Evolutionary conservation across 148 eudicot species (phyloP).

Genomic region (Nepenthes mirabilis): DNA sequence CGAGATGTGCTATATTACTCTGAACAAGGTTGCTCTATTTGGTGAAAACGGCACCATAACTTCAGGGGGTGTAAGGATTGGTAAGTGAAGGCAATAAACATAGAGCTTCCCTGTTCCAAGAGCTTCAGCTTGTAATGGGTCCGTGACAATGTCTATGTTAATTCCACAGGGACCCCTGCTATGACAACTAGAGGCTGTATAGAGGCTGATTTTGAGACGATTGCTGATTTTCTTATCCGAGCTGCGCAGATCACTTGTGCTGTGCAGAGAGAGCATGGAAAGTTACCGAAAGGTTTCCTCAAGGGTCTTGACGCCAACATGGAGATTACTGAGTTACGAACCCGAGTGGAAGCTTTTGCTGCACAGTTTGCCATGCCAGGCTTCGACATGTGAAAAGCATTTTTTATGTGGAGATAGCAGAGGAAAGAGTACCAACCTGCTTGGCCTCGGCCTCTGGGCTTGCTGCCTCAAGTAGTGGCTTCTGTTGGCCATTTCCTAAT

Average conservation of each 20-base stretch:
- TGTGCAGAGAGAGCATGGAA: slow-evolving; percentile 62
- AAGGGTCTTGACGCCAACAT: slow-evolving; percentile 55
- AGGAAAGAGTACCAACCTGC: too few species aligned
- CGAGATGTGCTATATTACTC: slow-evolving; percentile 77
- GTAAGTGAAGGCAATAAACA: slow-evolving; percentile 9
- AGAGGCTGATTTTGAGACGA: slow-evolving; percentile 74
- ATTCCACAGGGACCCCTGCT: slow-evolving; percentile 74
- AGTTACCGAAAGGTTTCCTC: slow-evolving; percentile 27
- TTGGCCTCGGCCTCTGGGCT: too few species aligned
- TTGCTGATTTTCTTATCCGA: slow-evolving; percentile 66
- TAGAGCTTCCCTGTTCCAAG: too few species aligned
- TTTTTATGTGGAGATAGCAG: too few species aligned
- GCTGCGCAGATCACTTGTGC: slow-evolving; percentile 64
- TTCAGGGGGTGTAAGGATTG: slow-evolving; percentile 59
- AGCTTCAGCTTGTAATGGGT: too few species aligned
- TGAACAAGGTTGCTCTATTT: slow-evolving; percentile 66
- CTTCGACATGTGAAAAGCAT: slow-evolving; percentile 13
- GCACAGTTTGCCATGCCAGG: slow-evolving; percentile 82
- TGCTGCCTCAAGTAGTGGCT: too few species aligned
- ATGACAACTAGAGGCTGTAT: slow-evolving; percentile 93
- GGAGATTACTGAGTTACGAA: slow-evolving; percentile 56
- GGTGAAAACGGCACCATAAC: slow-evolving; percentile 75
- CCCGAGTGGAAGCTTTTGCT: slow-evolving; percentile 64
- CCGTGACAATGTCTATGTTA: neutral
- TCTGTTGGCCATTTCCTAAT: too few species aligned